Evolutionary conservation across 352 stramenopile genomes (phyloP).

Genomic region (Halophytophthora batemanensis): DNA sequence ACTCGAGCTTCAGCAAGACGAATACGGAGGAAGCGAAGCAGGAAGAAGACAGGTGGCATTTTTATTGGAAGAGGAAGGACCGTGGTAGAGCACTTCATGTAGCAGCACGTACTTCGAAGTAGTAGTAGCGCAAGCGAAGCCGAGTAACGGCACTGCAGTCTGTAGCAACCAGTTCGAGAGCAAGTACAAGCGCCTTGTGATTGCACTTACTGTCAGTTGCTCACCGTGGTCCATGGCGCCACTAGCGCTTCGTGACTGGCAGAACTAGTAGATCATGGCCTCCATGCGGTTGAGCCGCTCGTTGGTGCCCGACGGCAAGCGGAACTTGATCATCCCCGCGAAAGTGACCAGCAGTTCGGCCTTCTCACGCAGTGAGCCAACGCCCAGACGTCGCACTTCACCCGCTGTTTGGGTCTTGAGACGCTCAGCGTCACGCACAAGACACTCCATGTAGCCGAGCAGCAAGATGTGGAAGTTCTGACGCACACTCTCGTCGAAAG

Average conservation of each 20-base stretch:
- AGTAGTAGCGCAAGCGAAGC: too few relatives aligned
- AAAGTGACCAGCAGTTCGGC: slow-evolving; percentile 85
- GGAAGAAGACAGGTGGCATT: slow-evolving; percentile 7
- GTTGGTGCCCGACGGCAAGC: slow-evolving; percentile 74
- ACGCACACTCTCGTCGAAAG: slow-evolving; percentile 76
- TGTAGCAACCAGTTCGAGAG: too few relatives aligned
- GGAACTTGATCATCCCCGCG: slow-evolving; percentile 88
- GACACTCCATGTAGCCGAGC: slow-evolving; percentile 85
- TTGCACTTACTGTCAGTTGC: too few relatives aligned
- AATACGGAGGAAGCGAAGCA: slow-evolving; percentile 4
- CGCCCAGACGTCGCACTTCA: slow-evolving; percentile 41
- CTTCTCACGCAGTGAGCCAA: slow-evolving; percentile 63
- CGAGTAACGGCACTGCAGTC: too few relatives aligned
- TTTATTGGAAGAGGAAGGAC: too few relatives aligned
- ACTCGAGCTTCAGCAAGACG: not conserved
- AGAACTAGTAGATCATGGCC: slow-evolving; percentile 80
- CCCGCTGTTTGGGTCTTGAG: slow-evolving; percentile 66
- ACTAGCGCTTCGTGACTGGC: slow-evolving; percentile 3
- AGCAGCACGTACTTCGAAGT: too few relatives aligned
- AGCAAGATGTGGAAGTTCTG: slow-evolving; percentile 85
- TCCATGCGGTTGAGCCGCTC: slow-evolving; percentile 86
- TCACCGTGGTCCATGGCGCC: too few relatives aligned
- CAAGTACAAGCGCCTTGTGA: too few relatives aligned
- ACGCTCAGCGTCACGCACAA: slow-evolving; percentile 79
- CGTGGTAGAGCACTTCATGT: too few relatives aligned